Conservation (phyloP, 2,329 filamentous ascomycete genomes). For the Trichophaea hybrida region DNA sequence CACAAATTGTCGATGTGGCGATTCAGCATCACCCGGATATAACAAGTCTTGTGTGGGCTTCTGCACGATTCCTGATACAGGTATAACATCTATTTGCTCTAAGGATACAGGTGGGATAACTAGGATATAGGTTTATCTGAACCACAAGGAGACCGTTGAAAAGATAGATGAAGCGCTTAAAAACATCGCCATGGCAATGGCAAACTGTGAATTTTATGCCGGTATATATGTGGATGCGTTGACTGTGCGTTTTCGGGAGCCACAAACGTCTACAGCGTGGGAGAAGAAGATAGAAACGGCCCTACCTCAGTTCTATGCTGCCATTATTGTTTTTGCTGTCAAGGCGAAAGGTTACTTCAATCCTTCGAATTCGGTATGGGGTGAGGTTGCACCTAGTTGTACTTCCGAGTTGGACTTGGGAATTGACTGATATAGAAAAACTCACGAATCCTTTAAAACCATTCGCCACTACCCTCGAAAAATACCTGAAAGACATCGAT, state of each 20-base stretch:
- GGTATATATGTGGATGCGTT: not conserved
- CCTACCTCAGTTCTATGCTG: conserved; percentile 8
- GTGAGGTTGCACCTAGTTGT: not conserved
- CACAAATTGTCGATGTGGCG: not conserved
- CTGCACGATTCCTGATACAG: not conserved
- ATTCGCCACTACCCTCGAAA: not conserved
- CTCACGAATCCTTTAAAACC: not conserved
- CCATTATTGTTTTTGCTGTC: conserved; percentile 4
- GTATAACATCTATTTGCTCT: not conserved
- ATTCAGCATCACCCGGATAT: not conserved
- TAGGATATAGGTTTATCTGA: not conserved
- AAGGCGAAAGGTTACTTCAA: conserved; percentile 3
- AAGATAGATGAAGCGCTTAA: not conserved
- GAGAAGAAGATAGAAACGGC: not conserved
- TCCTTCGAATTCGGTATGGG: not conserved
- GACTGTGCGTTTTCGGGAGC: not conserved
- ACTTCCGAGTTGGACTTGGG: not conserved
- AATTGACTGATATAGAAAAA: not conserved
- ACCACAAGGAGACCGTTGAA: not conserved
- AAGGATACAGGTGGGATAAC: not conserved
- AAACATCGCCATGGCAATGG: not conserved
- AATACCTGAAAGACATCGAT: not conserved
- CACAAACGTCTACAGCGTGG: not conserved
- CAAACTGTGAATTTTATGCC: not conserved
- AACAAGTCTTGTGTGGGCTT: not conserved